Evolutionary conservation across 257 asterid genomes (phyloP).

Genomic region (Perilla frutescens): DNA sequence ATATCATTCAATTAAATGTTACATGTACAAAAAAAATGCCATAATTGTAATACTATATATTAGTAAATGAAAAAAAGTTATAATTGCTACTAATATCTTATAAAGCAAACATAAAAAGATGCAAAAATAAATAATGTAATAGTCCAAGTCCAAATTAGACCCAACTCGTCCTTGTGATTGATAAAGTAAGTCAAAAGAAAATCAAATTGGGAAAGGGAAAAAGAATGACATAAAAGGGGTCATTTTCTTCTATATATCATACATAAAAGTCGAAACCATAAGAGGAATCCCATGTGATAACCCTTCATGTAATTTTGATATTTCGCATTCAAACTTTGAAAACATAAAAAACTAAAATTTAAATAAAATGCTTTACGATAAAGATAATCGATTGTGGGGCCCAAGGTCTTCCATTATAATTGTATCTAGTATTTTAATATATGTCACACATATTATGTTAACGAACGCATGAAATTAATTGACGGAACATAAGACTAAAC

Average conservation of each 20-base stretch:
- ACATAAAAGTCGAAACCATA: slow-evolving; percentile 15
- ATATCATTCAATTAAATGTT: too few species aligned
- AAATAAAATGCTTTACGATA: not conserved
- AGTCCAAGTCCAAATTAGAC: not conserved
- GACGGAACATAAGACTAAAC: too few species aligned
- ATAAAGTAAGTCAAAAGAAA: slow-evolving; percentile 27
- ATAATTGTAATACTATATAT: too few species aligned
- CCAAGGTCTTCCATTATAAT: not conserved
- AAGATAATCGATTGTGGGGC: not conserved
- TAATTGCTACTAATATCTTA: not conserved
- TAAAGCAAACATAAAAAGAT: too few species aligned
- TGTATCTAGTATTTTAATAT: too few species aligned
- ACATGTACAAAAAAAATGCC: too few species aligned
- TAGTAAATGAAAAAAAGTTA: too few species aligned
- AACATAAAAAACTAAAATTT: not conserved
- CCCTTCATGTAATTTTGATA: not conserved
- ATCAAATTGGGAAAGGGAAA: slow-evolving; percentile 3
- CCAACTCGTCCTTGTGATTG: slow-evolving; percentile 18
- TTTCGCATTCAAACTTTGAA: slow-evolving; percentile 15
- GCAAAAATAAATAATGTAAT: not conserved
- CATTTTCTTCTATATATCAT: not conserved
- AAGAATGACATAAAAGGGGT: slow-evolving; percentile 35
- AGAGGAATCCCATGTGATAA: slow-evolving; percentile 35
- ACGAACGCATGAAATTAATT: too few species aligned
- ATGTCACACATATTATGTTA: too few species aligned